Evolutionary conservation across 2,329 filamentous ascomycete genomes (phyloP).

Genomic region (Endoconidiophora polonica): DNA sequence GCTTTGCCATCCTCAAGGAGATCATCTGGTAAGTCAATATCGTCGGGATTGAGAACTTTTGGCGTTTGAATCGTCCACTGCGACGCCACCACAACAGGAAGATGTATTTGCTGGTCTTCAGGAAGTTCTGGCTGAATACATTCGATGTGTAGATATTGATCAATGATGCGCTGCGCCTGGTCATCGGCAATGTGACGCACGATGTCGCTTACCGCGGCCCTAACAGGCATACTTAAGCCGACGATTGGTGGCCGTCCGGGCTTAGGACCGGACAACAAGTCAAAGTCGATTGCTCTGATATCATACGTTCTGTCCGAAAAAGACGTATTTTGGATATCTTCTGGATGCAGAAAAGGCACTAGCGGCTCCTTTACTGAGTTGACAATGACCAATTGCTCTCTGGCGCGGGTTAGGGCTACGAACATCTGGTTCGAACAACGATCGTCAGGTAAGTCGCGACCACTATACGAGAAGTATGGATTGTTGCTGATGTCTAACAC

Average conservation of each 20-base stretch:
- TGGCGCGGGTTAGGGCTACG: constrained; percentile 19
- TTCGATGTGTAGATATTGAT: constrained; percentile 13
- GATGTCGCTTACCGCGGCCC: constrained; percentile 15
- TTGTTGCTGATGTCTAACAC: constrained; percentile 16
- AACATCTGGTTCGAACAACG: constrained; percentile 18
- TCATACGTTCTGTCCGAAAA: constrained; percentile 7
- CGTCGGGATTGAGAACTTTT: neutral
- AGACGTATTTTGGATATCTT: neutral
- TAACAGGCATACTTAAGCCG: neutral
- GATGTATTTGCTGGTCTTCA: constrained; percentile 13
- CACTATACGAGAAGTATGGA: constrained; percentile 16
- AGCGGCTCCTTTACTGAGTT: constrained; percentile 13
- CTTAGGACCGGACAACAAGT: constrained; percentile 1
- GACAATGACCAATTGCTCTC: constrained; percentile 18
- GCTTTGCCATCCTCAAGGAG: neutral
- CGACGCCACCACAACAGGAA: constrained; percentile 14
- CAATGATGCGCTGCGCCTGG: constrained; percentile 13
- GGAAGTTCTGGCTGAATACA: constrained; percentile 8
- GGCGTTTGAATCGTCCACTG: constrained; percentile 4
- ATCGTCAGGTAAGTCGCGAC: constrained; percentile 18
- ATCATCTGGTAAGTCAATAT: too few relatives aligned
- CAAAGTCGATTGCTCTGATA: neutral
- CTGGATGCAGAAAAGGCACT: constrained; percentile 17
- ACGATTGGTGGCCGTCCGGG: neutral
- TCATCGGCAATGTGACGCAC: constrained; percentile 17